phyloP scores from a whole-genome alignment of 2,329 filamentous ascomycete genomes.

The Cadophora luteo-olivacea region DNA sequence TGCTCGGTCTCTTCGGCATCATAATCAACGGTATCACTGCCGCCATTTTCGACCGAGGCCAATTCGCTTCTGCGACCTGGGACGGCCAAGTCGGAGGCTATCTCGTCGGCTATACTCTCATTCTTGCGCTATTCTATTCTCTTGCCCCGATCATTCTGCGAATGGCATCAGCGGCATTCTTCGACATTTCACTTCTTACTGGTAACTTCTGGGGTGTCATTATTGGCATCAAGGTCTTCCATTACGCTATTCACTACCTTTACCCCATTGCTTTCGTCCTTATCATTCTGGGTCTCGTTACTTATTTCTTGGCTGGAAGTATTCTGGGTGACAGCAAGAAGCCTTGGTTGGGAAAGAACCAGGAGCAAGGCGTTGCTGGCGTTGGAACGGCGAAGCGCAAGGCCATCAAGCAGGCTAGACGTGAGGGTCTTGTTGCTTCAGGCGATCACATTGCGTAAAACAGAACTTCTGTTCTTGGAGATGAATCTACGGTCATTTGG shows the following conservation, averaged over 20 bases:
- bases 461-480: neutral
- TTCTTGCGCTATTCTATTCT: conserved; percentile 84
- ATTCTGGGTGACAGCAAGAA: conserved; percentile 88
- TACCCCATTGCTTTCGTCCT: conserved; percentile 96
- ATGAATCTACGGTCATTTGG: neutral
- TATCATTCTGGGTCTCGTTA: conserved; percentile 83
- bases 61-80: conserved; percentile 71
- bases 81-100: conserved; percentile 76
- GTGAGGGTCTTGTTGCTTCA: conserved; percentile 36
- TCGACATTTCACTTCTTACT: conserved; percentile 93
- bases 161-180: conserved; percentile 90
- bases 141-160: conserved; percentile 87
- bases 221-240: conserved; percentile 88
- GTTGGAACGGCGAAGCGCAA: conserved; percentile 85
- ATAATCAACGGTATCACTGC: conserved; percentile 92
- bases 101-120: conserved; percentile 87
- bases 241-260: conserved; percentile 80
- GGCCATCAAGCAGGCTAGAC: conserved; percentile 63
- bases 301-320: conserved; percentile 87
- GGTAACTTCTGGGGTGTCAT: conserved; percentile 97
- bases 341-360: conserved; percentile 90
- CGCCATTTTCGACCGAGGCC: conserved; percentile 85
- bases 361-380: conserved; percentile 81
- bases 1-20: conserved; percentile 86
- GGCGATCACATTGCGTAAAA: conserved; percentile 15